phyloP scores from a whole-genome alignment of 2,329 filamentous ascomycete species.

The Ophiostoma himal-ulmi region DNA sequence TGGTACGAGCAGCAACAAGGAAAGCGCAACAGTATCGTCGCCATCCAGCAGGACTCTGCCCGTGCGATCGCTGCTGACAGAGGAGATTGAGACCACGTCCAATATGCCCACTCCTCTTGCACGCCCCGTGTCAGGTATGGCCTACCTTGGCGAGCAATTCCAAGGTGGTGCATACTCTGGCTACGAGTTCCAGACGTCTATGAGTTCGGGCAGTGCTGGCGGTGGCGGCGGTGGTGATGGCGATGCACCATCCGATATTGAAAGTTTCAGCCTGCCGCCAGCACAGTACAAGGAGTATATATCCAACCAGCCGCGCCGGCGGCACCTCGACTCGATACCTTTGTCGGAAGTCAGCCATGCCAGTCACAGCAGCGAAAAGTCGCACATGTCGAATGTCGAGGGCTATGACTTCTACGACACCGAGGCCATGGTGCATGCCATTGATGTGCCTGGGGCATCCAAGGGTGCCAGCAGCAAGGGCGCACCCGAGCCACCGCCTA shows the following conservation, averaged over 20 bases:
- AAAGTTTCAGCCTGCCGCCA: constrained; percentile 47
- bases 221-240: constrained; percentile 28
- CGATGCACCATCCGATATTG: constrained; percentile 39
- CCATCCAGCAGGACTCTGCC: constrained; percentile 21
- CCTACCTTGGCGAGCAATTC: constrained; percentile 13
- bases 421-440: constrained; percentile 47
- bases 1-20: neutral
- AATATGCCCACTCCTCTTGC: constrained; percentile 56
- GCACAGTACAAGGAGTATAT: constrained; percentile 37
- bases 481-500: neutral
- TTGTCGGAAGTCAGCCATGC: constrained; percentile 46
- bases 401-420: constrained; percentile 63
- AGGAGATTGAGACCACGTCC: constrained; percentile 58
- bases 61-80: constrained; percentile 45
- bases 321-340: constrained; percentile 46
- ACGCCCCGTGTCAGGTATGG: constrained; percentile 38
- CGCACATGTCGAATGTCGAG: constrained; percentile 47
- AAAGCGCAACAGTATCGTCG: neutral
- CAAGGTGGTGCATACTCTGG: neutral
- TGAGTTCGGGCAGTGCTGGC: neutral
- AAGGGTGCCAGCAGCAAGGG: neutral
- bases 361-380: constrained; percentile 42
- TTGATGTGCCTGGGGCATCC: constrained; percentile 44
- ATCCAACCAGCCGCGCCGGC: constrained; percentile 32
- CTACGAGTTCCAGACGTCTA: neutral